These are phyloP conservation scores for Arachis monticola DNA, from an alignment of 331 rosid species.

Conservation along the genomic window DNA sequence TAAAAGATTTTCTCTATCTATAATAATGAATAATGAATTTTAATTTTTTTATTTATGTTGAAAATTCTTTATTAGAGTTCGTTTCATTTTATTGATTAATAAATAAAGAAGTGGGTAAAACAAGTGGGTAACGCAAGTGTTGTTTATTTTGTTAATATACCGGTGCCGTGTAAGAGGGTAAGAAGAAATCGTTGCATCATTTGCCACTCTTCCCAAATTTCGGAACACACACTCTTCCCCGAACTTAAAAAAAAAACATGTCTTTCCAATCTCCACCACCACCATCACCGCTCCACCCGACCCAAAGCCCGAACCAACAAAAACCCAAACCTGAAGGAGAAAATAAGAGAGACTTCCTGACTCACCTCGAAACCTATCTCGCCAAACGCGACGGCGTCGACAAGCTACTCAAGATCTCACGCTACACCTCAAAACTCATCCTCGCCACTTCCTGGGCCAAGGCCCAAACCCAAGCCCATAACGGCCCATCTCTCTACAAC, in stretches of 20 bases:
- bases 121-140: no score
- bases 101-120: no score
- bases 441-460: constrained; percentile 59
- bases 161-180: no score
- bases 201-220: no score
- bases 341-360: constrained; percentile 51
- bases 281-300: neutral
- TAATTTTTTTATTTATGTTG: no score
- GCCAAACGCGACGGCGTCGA: constrained; percentile 91
- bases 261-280: neutral
- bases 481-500: constrained; percentile 47
- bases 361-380: constrained; percentile 73
- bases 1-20: no score
- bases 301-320: constrained; percentile 1
- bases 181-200: no score
- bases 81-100: no score
- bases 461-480: constrained; percentile 28
- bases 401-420: constrained; percentile 79
- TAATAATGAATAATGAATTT: no score
- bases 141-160: no score
- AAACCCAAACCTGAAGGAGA: constrained; percentile 29
- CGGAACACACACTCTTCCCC: no score
- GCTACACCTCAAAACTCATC: constrained; percentile 74
- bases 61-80: no score
- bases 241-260: neutral